Percentiles rank a stretch among this genome's conserved stretches.
These are phyloP conservation scores for Meyerozyma elateridarum DNA, from an alignment of 1,139 yeast genomes.

Conservation along the genomic window DNA sequence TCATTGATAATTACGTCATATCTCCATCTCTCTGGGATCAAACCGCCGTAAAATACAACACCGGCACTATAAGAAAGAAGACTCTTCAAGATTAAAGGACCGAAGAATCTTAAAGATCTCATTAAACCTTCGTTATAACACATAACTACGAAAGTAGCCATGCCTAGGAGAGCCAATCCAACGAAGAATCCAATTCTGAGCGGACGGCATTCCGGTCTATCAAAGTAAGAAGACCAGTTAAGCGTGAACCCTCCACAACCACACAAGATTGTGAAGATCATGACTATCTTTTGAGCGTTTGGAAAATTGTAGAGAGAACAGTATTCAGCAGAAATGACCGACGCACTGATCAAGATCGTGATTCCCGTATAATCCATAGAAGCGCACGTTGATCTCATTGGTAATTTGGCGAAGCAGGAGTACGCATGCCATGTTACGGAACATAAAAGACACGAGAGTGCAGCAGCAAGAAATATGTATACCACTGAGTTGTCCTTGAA, in stretches of 20 bases:
- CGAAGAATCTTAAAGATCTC: constrained; percentile 48
- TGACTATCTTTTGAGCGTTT: constrained; percentile 41
- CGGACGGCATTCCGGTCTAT: constrained; percentile 77
- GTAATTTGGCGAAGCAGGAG: constrained; percentile 65
- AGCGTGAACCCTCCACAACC: constrained; percentile 71
- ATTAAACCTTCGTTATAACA: constrained; percentile 52
- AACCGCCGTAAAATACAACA: constrained; percentile 80
- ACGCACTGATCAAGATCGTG: constrained; percentile 84
- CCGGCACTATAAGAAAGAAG: constrained; percentile 75
- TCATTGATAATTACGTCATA: constrained; percentile 53
- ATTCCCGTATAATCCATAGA: constrained; percentile 96
- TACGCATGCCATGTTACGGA: constrained; percentile 93
- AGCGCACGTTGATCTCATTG: constrained; percentile 69
- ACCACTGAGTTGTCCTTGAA: constrained; percentile 50
- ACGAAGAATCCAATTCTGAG: constrained; percentile 80
- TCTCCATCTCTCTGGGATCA: constrained; percentile 88
- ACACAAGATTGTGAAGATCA: constrained; percentile 57
- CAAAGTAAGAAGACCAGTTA: constrained; percentile 90
- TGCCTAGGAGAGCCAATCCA: constrained; percentile 74
- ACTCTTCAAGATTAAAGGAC: constrained; percentile 60
- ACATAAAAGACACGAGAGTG: constrained; percentile 69
- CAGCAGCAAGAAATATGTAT: constrained; percentile 63
- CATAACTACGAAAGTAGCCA: constrained; percentile 56
- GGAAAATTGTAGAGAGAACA: constrained; percentile 68
- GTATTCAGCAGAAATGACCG: constrained; percentile 82